phyloP scores from a whole-genome alignment of 768 basidiomycete genomes.

The Tricholoma sp. region DNA sequence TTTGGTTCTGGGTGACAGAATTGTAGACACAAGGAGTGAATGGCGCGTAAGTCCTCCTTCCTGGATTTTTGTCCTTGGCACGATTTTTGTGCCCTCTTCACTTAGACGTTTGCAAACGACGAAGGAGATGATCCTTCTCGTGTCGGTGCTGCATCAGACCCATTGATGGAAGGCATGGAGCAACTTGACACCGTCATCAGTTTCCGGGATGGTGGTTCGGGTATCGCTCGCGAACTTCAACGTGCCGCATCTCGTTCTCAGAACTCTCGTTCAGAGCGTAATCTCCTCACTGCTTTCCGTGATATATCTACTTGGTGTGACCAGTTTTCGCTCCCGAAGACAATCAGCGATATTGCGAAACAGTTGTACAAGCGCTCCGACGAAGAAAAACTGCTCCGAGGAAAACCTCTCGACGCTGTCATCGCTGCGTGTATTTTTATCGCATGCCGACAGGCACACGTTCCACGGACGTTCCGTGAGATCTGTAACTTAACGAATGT shows the following conservation, averaged over 20 bases:
- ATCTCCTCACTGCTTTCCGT: conserved; percentile 82
- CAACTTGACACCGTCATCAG: conserved; percentile 94
- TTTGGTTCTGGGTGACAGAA: conserved; percentile 89
- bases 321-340: conserved; percentile 89
- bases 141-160: conserved; percentile 95
- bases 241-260: conserved; percentile 84
- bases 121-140: conserved; percentile 99
- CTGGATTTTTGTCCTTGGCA: conserved; percentile 4
- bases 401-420: conserved; percentile 88
- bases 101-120: conserved; percentile 96
- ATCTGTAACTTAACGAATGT: conserved; percentile 92
- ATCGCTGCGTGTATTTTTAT: conserved; percentile 98
- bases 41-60: conserved; percentile 72
- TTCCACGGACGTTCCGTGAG: conserved; percentile 94
- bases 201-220: conserved; percentile 92
- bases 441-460: conserved; percentile 91
- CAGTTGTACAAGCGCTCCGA: conserved; percentile 96
- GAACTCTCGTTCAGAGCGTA: conserved; percentile 75
- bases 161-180: conserved; percentile 90
- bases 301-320: conserved; percentile 95
- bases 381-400: conserved; percentile 88
- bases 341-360: conserved; percentile 93
- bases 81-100: conserved; percentile 11
- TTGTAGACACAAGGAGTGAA: conserved; percentile 98
- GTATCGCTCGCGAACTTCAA: conserved; percentile 87